Base-by-base conservation (phyloP, 768 basidiomycete species). In the Suillus cothurnatus region DNA sequence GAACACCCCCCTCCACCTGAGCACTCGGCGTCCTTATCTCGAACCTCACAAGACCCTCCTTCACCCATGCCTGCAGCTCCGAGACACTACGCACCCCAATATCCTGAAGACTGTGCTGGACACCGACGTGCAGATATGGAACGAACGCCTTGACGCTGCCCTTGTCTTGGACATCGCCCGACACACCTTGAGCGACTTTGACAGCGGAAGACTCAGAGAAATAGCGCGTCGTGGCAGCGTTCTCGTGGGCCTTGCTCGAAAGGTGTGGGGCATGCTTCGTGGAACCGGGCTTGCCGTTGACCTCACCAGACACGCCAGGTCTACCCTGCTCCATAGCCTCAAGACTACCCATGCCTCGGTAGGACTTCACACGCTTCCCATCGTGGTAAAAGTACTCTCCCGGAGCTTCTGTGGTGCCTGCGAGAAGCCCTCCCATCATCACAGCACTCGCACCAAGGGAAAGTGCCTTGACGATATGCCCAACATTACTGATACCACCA, bases 331-430 rank as follows among this genome's bases (percentile, higher is more conserved):
- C 92, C 93, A 95, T 96, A 4, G 94, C 93, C 79, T 96, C 94
- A 72, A 98, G 83, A 73, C 91, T 93, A 23, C 97, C 97, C 97
- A 99, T 99, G 6, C 97, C 97, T 64, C 97, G 90, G 80, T 99
- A 99, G 39, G 96, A 89, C 85, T 99, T 99, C 75, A 99, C 95
- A 57, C 97, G 91, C 83, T 97, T 97, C 68, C 97, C 97, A 68
- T 98, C 96, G 74, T 99, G 96, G 80, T 97, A 99, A 78, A 97
- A 99, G 82, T 97, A 99, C 81, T 99, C 95, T 71, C 97, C 97
- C 0, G 97, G 97, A 0, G 95, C 94, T 78, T 99, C 97, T 67
- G 94, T 90, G 41, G 97, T 99, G 36, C 97, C 97, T 2, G 97
- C 97, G 32, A 99, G 83, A 57, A 99, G 79, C 11, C 94, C 91